Percentiles rank a stretch among this genome's conserved stretches.
Conservation (phyloP, 1,139 yeast genomes). For the Geotrichum klebahnii region DNA sequence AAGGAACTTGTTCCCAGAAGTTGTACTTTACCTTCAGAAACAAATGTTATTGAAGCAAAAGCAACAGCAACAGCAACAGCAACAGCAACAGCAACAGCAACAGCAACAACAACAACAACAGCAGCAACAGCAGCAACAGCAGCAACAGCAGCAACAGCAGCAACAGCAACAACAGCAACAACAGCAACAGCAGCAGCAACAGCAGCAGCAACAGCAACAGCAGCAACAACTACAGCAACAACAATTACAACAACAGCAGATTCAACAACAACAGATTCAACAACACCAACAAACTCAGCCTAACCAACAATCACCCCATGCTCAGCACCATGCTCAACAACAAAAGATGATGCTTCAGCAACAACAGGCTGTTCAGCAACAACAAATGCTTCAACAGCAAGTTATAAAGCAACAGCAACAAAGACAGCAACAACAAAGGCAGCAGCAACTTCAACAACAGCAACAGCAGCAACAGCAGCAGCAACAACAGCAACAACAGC, state of each 20-base stretch:
- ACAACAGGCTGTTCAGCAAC: conserved; percentile 26
- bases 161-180: conserved; percentile 3
- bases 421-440: conserved; percentile 13
- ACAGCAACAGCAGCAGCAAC: conserved; percentile 2
- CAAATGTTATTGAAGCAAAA: conserved; percentile 27
- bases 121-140: conserved; percentile 7
- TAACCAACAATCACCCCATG: background rate
- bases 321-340: conserved; percentile 1
- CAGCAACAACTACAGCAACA: conserved; percentile 3
- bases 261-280: background rate
- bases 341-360: conserved; percentile 23
- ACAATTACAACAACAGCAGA: background rate
- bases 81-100: conserved; percentile 17
- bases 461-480: conserved; percentile 25
- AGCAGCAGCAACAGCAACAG: background rate
- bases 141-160: conserved; percentile 23
- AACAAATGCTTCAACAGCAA: conserved; percentile 23
- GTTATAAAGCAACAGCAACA: conserved; percentile 20
- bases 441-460: conserved; percentile 11
- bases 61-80: conserved; percentile 24
- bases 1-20: conserved; percentile 34
- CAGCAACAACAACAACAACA: conserved; percentile 18
- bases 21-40: conserved; percentile 30
- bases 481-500: conserved; percentile 27
- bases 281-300: background rate